Evolutionary conservation across 352 stramenopile species (phyloP).

Genomic region (Phytophthora pinifolia): DNA sequence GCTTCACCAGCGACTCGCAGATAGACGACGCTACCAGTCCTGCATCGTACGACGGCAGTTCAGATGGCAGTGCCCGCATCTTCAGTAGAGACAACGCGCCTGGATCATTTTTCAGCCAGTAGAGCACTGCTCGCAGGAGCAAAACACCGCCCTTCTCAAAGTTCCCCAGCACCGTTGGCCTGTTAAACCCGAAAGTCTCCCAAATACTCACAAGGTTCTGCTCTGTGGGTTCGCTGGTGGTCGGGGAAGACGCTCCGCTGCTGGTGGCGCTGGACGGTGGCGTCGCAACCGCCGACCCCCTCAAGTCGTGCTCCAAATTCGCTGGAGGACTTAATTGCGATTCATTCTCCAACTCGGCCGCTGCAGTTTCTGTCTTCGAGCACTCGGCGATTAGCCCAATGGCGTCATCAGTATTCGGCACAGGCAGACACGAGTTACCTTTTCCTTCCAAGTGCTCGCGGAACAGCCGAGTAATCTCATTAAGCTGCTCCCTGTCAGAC

Average conservation of each 20-base stretch:
- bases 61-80: constrained; percentile 53
- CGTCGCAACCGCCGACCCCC: constrained; percentile 7
- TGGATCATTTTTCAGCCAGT: constrained; percentile 64
- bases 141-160: constrained; percentile 80
- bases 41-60: constrained; percentile 63
- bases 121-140: constrained; percentile 58
- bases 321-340: neutral
- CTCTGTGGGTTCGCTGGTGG: constrained; percentile 20
- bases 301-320: constrained; percentile 21
- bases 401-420: constrained; percentile 4
- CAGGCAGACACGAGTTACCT: constrained; percentile 2
- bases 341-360: constrained; percentile 6
- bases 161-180: constrained; percentile 59
- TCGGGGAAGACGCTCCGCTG: constrained; percentile 15
- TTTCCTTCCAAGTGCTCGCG: constrained; percentile 35
- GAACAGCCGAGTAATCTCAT: constrained; percentile 66
- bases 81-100: constrained; percentile 49
- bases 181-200: constrained; percentile 80
- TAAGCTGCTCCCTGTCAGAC: constrained; percentile 62
- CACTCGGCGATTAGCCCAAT: constrained; percentile 2
- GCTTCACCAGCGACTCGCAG: constrained; percentile 67
- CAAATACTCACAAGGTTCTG: constrained; percentile 53
- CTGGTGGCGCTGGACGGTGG: constrained; percentile 19
- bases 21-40: constrained; percentile 69
- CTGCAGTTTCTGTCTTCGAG: constrained; percentile 13